Evolutionary conservation across 345 rosid species (phyloP).

Genomic region (Lagerstroemia speciosa): DNA sequence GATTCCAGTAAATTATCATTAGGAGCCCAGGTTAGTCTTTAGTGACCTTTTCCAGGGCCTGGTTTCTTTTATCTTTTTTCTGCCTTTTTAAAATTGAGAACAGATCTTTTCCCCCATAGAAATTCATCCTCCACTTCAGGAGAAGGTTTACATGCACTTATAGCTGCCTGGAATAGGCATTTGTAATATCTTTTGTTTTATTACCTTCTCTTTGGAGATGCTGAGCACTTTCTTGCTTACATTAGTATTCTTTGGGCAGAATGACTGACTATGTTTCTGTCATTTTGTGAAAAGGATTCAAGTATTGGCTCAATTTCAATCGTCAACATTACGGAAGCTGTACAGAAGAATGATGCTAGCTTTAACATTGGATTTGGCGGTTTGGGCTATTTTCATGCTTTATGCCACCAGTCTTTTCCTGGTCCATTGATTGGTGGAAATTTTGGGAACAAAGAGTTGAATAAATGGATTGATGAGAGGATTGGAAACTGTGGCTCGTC

Average conservation of each 20-base stretch:
- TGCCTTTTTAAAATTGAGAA: background rate
- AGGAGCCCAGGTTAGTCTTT: slow-evolving; percentile 65
- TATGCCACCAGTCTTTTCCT: slow-evolving; percentile 71
- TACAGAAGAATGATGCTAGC: slow-evolving; percentile 31
- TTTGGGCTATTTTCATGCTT: slow-evolving; percentile 54
- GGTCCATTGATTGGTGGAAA: slow-evolving; percentile 95
- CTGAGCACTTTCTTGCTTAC: background rate
- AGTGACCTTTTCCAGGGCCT: background rate
- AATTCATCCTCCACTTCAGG: background rate
- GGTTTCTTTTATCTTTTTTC: background rate
- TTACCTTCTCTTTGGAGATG: background rate
- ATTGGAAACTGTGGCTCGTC: slow-evolving; percentile 51
- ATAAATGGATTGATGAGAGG: slow-evolving; percentile 95
- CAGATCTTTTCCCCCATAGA: background rate
- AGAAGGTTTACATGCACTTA: background rate
- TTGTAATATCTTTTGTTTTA: background rate
- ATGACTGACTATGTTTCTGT: slow-evolving; percentile 20
- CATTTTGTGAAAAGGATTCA: slow-evolving; percentile 43
- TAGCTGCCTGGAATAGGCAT: background rate
- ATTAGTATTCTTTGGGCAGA: background rate
- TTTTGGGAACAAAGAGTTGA: slow-evolving; percentile 79
- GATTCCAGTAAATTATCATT: slow-evolving; percentile 41
- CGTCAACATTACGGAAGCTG: slow-evolving; percentile 69
- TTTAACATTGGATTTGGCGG: slow-evolving; percentile 29
- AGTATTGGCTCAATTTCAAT: slow-evolving; percentile 47